Conservation (phyloP, 805 yeast species). For the Metschnikowia anglica region DNA sequence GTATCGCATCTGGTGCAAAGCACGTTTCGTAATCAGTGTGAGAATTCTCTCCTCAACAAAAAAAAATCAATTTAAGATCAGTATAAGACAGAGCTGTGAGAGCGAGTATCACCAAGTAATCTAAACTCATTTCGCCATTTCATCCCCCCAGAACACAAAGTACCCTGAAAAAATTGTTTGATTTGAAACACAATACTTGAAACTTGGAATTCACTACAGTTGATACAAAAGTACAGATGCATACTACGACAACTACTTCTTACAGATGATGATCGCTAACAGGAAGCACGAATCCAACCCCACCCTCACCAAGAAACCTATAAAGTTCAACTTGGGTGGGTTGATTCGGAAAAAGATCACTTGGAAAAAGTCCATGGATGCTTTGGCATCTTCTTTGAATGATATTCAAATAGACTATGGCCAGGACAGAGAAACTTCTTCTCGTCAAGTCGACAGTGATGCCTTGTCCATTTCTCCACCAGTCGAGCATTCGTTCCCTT, state of each 20-base stretch:
- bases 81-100: not conserved
- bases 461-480: not conserved
- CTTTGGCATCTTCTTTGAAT: constrained; percentile 11
- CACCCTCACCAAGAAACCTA: constrained; percentile 12
- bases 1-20: not conserved
- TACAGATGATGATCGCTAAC: constrained; percentile 18
- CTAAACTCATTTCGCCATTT: constrained; percentile 1
- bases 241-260: not conserved
- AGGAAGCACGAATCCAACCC: constrained; percentile 16
- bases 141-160: not conserved
- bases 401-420: constrained; percentile 10
- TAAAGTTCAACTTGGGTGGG: constrained; percentile 21
- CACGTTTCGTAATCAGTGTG: not conserved
- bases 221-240: not conserved
- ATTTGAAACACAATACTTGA: too few relatives aligned
- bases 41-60: constrained; percentile 1
- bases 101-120: not conserved
- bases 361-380: constrained; percentile 18
- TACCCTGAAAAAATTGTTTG: not conserved
- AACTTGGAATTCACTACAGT: too few relatives aligned
- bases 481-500: not conserved
- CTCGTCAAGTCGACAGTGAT: not conserved
- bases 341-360: constrained; percentile 20
- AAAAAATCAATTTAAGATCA: not conserved
- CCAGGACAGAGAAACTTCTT: not conserved